Conservation (phyloP, 139 green algal genomes). For the Coccomyxa sp. region DNA sequence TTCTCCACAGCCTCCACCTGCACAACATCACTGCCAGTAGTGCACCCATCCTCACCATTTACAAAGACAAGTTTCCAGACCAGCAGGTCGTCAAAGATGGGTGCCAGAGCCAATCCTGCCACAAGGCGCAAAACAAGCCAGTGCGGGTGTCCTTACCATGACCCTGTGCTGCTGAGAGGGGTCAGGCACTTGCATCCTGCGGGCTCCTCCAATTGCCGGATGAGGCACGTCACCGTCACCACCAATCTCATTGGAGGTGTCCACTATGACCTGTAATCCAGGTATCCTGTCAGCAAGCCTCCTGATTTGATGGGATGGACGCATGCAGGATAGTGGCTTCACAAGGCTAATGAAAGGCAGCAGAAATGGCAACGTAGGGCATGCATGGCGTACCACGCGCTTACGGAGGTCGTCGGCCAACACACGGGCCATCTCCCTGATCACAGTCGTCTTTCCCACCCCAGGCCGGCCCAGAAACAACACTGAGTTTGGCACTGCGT, state of each 20-base stretch:
- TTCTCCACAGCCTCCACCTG: conserved; percentile 98
- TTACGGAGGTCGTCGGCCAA: conserved; percentile 76
- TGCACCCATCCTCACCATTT: background rate
- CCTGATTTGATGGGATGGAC: too few relatives aligned
- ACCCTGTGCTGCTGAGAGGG: conserved; percentile 83
- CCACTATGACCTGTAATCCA: conserved; percentile 64
- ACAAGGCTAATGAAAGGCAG: too few relatives aligned
- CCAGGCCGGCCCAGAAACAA: conserved; percentile 85
- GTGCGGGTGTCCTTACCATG: conserved; percentile 88
- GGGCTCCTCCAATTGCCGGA: conserved; percentile 83
- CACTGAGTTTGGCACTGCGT: conserved; percentile 58
- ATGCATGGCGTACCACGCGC: conserved; percentile 54
- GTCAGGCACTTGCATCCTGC: conserved; percentile 94
- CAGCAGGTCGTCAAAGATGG: too few relatives aligned
- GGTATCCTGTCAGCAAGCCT: too few relatives aligned
- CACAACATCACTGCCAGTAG: too few relatives aligned
- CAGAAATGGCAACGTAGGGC: too few relatives aligned
- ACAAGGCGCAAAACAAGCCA: too few relatives aligned
- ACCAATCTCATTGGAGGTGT: conserved; percentile 88
- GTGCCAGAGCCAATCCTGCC: too few relatives aligned
- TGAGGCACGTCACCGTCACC: conserved; percentile 94
- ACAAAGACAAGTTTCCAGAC: too few relatives aligned
- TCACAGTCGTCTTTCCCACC: conserved; percentile 94
- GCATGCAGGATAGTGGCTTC: too few relatives aligned
- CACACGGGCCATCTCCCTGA: conserved; percentile 87